Evolutionary conservation across 2,329 filamentous ascomycete genomes (phyloP), one percentile per base, ranked within the genome.

Genomic region (Mycosphaerelloides madeirae): DNA sequence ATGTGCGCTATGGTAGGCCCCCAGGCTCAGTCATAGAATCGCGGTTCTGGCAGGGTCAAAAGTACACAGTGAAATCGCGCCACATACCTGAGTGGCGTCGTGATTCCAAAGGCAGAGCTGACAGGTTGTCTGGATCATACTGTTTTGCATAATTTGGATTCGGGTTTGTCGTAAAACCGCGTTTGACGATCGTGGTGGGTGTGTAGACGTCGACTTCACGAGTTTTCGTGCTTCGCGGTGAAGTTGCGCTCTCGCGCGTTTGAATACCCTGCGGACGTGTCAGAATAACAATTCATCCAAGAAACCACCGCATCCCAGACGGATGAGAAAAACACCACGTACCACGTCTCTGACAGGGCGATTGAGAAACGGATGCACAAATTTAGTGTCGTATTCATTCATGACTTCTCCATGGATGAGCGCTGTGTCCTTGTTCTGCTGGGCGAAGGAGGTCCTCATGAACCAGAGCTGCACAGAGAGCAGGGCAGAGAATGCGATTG

Each of bases 311-410:
- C n/a, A n/a, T n/a, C n/a, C n/a, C n/a, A n/a, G n/a, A n/a, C n/a
- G n/a, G n/a, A n/a, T n/a, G n/a, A n/a, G n/a, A n/a, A n/a, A n/a
- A n/a, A n/a, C n/a, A n/a, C n/a, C n/a, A n/a, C n/a, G n/a, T n/a
- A n/a, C n/a, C 1, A 91, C 88, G 59, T 85, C 79, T 53, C 83
- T 74, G 53, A 94, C 86, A 4, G 85, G 74, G 6, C 85, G 86
- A 56, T 94, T 86, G n/a, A 95, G 79, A 9, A 83, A 78, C 2
- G 93, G 93, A 60, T 94, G 88, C 1, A 98, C 93, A 61, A 85
- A 96, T 70, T 98, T 98, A 56, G 81, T 87, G 63, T 97, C 88
- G 63, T 98, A 98, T 68, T 98, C 93, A 63, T 89, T 84, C 68
- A 97, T 76, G 4, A 97, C 91, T 67, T 97, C 87, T 57, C 85